Base-by-base conservation (phyloP, 1,284 basidiomycete species). In the Trametes sp. region DNA sequence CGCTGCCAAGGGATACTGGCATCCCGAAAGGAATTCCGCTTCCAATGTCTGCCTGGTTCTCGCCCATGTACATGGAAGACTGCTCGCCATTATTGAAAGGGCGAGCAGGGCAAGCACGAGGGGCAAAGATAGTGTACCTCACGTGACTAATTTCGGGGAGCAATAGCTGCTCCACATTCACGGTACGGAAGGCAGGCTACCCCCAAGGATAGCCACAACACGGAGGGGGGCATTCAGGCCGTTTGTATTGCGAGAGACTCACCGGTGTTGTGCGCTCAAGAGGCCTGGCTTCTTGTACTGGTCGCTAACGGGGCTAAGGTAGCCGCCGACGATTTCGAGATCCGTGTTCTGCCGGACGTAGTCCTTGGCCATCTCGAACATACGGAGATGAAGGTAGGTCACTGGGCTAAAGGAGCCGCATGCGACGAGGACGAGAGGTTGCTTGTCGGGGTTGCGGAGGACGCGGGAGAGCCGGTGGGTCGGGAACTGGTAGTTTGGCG, bases 351-450 rank as follows among this genome's bases (percentile, higher is more conserved):
- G 96, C 57, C 95, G 86, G 62, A 95, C 88, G 73, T 95, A 96
- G 80, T 98, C 96, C 78, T 92, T 94, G 61, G 96, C 96, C 96
- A 98, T 98, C 77, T 98, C 96, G 77, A 98, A 98, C 94, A 98
- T 98, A 62, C 96, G 92, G 41, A 94, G 88, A 73, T 91, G 90
- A 61, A 93, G 87, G 70, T 91, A 93, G 21, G 91, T 93, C 65
- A 93, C 86, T 19, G 90, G 90, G 74, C 88, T 92, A 82, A 93
- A 93, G 66, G 90, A 93, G 42, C 90, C 91, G 70, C 90, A 93
- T 61, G 88, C 90, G 61, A 94, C 88, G 67, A 93, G 84, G 58
- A 92, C 89, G 69, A 93, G 78, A 23, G 91, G 91, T 26, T 85
- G 84, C 76, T 90, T 93, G 29, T 78, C 78, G 8, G 87, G 74